Evolutionary conservation across 2,329 filamentous ascomycete genomes (phyloP).

Genomic region (Sclerotiophoma versabilis): DNA sequence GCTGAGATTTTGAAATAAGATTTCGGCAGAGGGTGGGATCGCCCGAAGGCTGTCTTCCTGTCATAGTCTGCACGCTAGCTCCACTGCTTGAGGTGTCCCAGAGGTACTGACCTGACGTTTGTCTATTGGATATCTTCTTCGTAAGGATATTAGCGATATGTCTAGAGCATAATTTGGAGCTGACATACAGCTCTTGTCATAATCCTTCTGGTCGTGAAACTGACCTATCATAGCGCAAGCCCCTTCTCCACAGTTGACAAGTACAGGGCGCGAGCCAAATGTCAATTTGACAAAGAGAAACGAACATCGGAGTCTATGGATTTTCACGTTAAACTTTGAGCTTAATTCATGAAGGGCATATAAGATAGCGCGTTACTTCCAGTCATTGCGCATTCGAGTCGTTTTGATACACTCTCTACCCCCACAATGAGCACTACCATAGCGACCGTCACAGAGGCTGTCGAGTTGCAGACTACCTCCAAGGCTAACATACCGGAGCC

Average conservation of each 20-base stretch:
- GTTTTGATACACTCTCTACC: not conserved
- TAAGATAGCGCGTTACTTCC: not conserved
- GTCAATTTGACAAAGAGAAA: conserved; percentile 11
- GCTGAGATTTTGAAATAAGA: too few relatives aligned
- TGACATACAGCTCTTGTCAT: not conserved
- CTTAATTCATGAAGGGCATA: not conserved
- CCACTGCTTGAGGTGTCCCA: not conserved
- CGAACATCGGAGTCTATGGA: not conserved
- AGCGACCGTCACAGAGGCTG: conserved; percentile 2
- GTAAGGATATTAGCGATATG: not conserved
- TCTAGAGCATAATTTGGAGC: not conserved
- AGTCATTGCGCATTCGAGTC: not conserved
- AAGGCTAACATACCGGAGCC: not conserved
- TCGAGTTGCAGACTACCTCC: conserved; percentile 10
- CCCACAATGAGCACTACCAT: conserved; percentile 4
- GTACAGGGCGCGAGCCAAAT: conserved; percentile 7
- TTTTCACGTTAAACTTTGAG: not conserved
- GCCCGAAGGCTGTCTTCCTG: too few relatives aligned
- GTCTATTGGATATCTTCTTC: not conserved
- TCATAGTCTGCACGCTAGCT: too few relatives aligned
- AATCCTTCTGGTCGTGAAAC: not conserved
- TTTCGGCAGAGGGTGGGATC: too few relatives aligned
- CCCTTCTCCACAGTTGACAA: conserved; percentile 8
- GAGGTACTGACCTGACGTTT: not conserved
- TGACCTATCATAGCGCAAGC: not conserved